Percentiles rank a stretch among this genome's conserved stretches.
Conservation (phyloP, 2,329 filamentous ascomycete species). For the Botrytis fabae region DNA sequence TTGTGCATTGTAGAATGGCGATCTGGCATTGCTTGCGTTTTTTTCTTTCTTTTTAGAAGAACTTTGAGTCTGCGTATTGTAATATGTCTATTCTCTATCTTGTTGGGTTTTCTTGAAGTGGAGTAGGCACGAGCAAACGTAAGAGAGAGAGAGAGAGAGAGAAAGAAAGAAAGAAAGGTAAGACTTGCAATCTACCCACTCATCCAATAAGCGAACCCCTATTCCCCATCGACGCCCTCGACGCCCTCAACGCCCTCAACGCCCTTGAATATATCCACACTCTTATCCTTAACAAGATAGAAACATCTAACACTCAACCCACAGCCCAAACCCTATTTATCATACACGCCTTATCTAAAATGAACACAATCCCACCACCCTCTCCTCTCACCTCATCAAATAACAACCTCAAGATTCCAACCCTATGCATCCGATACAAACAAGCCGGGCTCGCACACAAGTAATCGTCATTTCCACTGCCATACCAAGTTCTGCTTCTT, state of each 20-base stretch:
- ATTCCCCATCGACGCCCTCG: background rate
- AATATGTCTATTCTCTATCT: background rate
- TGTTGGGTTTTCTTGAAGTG: background rate
- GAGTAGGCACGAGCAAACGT: background rate
- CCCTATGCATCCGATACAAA: background rate
- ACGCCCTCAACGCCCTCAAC: background rate
- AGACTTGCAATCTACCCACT: too few relatives aligned
- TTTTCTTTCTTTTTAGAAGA: too few relatives aligned
- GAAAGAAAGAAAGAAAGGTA: too few relatives aligned
- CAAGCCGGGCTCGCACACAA: background rate
- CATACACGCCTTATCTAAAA: fast-evolving
- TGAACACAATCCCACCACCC: too few relatives aligned
- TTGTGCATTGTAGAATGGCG: background rate
- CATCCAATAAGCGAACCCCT: slow-evolving; percentile 1
- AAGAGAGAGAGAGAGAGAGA: too few relatives aligned
- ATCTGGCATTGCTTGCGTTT: background rate
- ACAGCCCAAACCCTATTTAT: background rate
- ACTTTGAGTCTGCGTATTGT: background rate
- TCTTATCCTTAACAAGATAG: too few relatives aligned
- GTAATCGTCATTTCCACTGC: background rate
- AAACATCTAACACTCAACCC: background rate
- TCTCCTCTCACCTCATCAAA: too few relatives aligned
- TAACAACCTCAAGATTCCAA: background rate
- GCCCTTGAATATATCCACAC: background rate
- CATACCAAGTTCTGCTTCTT: background rate